These are phyloP conservation scores for Hypoxylon rubiginosum DNA, from an alignment of 2,329 filamentous ascomycete species.

Conservation along the genomic window DNA sequence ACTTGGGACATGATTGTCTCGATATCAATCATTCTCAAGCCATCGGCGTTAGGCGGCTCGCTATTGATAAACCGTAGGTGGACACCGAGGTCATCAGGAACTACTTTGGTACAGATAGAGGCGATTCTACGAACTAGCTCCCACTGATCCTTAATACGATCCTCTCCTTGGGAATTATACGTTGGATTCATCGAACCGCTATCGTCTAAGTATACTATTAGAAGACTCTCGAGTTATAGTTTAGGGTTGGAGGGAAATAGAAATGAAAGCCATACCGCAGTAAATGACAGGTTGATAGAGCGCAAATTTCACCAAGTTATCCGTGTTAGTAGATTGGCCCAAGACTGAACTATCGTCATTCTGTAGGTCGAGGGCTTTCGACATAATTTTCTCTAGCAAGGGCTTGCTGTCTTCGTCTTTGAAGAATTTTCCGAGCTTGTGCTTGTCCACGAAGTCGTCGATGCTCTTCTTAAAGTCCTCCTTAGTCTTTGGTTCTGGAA, in stretches of 20 bases:
- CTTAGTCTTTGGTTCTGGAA: conserved; percentile 22
- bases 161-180: conserved; percentile 18
- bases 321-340: conserved; percentile 24
- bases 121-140: conserved; percentile 29
- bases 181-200: conserved; percentile 32
- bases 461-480: conserved; percentile 33
- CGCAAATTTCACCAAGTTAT: conserved; percentile 32
- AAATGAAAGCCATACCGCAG: conserved; percentile 23
- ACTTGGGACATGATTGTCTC: conserved; percentile 21
- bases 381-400: conserved; percentile 25
- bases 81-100: conserved; percentile 36
- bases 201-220: conserved; percentile 27
- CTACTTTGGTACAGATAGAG: conserved; percentile 30
- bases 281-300: conserved; percentile 38
- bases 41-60: conserved; percentile 5
- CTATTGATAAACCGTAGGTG: conserved; percentile 36
- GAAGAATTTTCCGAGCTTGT: conserved; percentile 33
- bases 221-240: neutral
- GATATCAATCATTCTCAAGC: conserved; percentile 20
- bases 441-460: conserved; percentile 26
- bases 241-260: too few relatives aligned
- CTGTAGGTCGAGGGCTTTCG: conserved; percentile 31
- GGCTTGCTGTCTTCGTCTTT: conserved; percentile 12
- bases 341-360: conserved; percentile 24
- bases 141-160: conserved; percentile 32